Percentiles rank a stretch among this genome's conserved stretches.
Conservation (phyloP, 768 basidiomycete species). For the Tulasnella sp. region DNA sequence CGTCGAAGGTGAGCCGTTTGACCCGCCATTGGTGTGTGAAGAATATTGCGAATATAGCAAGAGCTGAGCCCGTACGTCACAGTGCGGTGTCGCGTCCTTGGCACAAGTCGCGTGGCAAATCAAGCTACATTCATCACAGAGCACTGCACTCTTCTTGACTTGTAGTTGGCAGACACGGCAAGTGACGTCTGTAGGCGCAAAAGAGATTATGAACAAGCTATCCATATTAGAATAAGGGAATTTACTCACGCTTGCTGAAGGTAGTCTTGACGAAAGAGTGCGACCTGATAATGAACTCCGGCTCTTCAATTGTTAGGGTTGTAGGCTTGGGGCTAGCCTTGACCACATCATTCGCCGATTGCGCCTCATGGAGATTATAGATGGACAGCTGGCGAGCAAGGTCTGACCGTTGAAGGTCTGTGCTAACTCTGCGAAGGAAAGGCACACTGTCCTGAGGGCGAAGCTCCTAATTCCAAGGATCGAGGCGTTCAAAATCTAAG, state of each 20-base stretch:
- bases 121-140: slow-evolving; percentile 83
- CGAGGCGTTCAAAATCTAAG: no score
- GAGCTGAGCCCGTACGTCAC: slow-evolving; percentile 73
- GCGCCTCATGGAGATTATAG: not conserved
- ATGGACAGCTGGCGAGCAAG: slow-evolving; percentile 41
- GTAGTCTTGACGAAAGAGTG: slow-evolving; percentile 88
- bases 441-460: slow-evolving; percentile 92
- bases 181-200: slow-evolving; percentile 51
- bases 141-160: slow-evolving; percentile 77
- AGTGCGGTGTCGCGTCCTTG: slow-evolving; percentile 61
- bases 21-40: not conserved
- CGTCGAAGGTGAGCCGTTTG: slow-evolving; percentile 4
- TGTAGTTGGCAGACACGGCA: slow-evolving; percentile 73
- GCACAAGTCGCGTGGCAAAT: slow-evolving; percentile 78
- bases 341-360: not conserved
- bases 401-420: slow-evolving; percentile 70
- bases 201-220: not conserved
- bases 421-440: slow-evolving; percentile 83
- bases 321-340: slow-evolving; percentile 11
- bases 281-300: slow-evolving; percentile 44
- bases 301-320: slow-evolving; percentile 29
- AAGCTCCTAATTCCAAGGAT: slow-evolving; percentile 42
- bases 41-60: slow-evolving; percentile 60
- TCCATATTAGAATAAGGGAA: not conserved
- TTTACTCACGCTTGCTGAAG: slow-evolving; percentile 55